Conservation (phyloP, 208 protist genomes). For the Leishmania major region DNA sequence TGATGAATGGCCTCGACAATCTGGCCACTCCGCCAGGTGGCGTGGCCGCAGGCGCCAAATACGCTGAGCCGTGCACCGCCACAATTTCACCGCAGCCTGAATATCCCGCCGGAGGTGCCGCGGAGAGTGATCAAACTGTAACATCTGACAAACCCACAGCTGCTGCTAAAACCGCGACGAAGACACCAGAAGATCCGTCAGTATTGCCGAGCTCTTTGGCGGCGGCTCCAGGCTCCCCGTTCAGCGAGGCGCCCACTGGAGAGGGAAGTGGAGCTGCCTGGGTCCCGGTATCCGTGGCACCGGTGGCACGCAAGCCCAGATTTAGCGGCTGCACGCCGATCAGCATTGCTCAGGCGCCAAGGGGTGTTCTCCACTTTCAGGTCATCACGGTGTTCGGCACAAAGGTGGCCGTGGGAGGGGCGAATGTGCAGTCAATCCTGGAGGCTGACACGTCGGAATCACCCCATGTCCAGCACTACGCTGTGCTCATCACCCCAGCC, state of each 20-base stretch:
- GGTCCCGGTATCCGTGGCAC: background rate
- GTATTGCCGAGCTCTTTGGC: background rate
- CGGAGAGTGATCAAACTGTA: background rate
- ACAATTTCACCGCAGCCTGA: background rate
- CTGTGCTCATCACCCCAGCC: conserved; percentile 21
- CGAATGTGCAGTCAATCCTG: conserved; percentile 23
- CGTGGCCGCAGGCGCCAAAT: background rate
- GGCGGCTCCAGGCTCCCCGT: background rate
- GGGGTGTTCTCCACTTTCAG: conserved; percentile 24
- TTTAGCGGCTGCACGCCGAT: conserved; percentile 32
- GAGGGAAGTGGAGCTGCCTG: background rate
- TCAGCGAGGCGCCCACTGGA: background rate
- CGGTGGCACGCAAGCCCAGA: conserved; percentile 1
- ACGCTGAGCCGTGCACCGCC: background rate
- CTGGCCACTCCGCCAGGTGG: background rate
- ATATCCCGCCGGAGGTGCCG: background rate
- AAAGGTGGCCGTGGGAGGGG: conserved; percentile 22
- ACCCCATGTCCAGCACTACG: conserved; percentile 39
- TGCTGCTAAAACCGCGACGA: conserved; percentile 2
- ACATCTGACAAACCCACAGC: background rate
- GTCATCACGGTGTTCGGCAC: conserved; percentile 28
- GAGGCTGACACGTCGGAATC: conserved; percentile 6
- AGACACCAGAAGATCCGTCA: background rate
- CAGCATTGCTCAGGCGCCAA: conserved; percentile 20
- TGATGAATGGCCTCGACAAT: background rate